phyloP scores from a whole-genome alignment of 768 basidiomycete species.

The Macrolepiota fuliginosa region DNA sequence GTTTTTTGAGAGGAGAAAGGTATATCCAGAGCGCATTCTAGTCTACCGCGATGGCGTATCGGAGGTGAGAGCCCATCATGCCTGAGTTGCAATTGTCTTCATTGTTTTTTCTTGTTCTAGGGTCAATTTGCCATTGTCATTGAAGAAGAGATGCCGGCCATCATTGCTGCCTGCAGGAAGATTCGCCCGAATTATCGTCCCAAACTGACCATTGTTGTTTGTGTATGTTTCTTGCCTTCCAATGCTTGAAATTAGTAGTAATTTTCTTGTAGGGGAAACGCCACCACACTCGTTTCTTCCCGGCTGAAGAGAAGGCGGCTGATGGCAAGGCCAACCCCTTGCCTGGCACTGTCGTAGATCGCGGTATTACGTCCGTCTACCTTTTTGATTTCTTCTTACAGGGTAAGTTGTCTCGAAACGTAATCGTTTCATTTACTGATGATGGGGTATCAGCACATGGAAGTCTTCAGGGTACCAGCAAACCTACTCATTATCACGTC shows the following conservation, averaged over 20 bases:
- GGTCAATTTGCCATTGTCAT: conserved; percentile 72
- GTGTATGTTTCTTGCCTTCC: conserved; percentile 47
- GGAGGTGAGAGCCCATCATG: conserved; percentile 47
- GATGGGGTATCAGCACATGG: conserved; percentile 50
- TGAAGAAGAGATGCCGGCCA: conserved; percentile 59
- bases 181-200: conserved; percentile 50
- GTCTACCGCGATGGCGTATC: conserved; percentile 85
- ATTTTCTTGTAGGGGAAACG: conserved; percentile 37
- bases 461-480: conserved; percentile 71
- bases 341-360: conserved; percentile 81
- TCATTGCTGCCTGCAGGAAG: conserved; percentile 56
- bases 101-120: conserved; percentile 35
- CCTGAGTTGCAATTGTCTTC: neutral
- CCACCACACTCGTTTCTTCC: conserved; percentile 63
- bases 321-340: conserved; percentile 71
- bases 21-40: conserved; percentile 62
- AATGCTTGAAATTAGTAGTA: conserved; percentile 6
- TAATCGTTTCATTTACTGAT: neutral
- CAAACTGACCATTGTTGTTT: conserved; percentile 68
- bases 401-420: conserved; percentile 29
- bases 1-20: conserved; percentile 45
- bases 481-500: conserved; percentile 79
- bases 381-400: conserved; percentile 70
- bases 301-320: conserved; percentile 46
- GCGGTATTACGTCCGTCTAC: conserved; percentile 68